Evolutionary conservation across 1,284 basidiomycete genomes (phyloP).

Genomic region (Fomes fomentarius): DNA sequence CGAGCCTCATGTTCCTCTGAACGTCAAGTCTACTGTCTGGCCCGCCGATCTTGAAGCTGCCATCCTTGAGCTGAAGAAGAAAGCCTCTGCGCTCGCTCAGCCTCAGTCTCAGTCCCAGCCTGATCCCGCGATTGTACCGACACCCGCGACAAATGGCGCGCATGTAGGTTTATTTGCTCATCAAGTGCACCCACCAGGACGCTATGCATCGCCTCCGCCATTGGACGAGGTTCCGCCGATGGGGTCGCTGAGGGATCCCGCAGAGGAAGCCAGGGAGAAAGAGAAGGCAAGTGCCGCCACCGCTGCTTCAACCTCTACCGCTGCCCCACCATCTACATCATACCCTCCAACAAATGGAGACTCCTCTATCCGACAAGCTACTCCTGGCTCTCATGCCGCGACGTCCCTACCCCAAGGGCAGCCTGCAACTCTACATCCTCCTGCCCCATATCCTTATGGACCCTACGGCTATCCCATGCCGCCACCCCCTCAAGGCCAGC

Average conservation of each 20-base stretch:
- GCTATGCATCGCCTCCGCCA: constrained; percentile 3
- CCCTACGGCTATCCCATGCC: constrained; percentile 29
- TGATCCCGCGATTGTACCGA: not conserved
- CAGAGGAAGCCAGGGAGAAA: constrained; percentile 13
- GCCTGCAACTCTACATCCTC: constrained; percentile 16
- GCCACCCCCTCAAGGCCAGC: constrained; percentile 35
- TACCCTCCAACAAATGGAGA: constrained; percentile 18
- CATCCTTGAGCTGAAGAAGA: constrained; percentile 54
- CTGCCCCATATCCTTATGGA: constrained; percentile 33
- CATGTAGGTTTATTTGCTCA: constrained; percentile 19
- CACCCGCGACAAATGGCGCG: constrained; percentile 1
- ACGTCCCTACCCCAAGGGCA: constrained; percentile 12
- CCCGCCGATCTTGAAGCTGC: constrained; percentile 66
- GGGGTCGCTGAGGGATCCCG: constrained; percentile 25
- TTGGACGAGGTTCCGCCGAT: constrained; percentile 26
- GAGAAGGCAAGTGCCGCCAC: constrained; percentile 13
- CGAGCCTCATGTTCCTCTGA: constrained; percentile 65
- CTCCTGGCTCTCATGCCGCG: constrained; percentile 16
- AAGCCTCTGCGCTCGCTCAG: constrained; percentile 25
- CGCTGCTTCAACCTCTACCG: constrained; percentile 4
- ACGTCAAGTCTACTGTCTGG: constrained; percentile 65
- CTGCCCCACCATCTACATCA: constrained; percentile 10
- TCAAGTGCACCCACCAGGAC: constrained; percentile 29
- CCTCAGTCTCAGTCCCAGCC: constrained; percentile 4
- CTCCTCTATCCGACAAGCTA: constrained; percentile 12